These are phyloP conservation scores for Aspergillus olivimuriae DNA, from an alignment of 495 filamentous ascomycete species.

Conservation along the genomic window DNA sequence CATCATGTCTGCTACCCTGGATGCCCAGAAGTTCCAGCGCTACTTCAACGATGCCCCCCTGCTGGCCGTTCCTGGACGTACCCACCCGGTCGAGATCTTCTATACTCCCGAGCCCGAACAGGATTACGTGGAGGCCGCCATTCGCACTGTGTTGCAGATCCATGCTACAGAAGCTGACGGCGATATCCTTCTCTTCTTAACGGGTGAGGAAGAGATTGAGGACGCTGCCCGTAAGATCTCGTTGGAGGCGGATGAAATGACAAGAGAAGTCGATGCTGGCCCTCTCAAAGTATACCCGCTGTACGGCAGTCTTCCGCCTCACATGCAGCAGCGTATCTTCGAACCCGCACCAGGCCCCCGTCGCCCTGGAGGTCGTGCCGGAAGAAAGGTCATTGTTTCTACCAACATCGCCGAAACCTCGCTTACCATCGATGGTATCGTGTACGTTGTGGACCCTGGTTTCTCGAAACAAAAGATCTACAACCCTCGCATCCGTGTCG, in stretches of 20 bases:
- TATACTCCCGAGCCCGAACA: constrained; percentile 95
- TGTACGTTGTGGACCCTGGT: constrained; percentile 96
- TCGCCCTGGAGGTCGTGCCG: constrained; percentile 71
- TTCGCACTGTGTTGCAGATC: constrained; percentile 93
- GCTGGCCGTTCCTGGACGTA: constrained; percentile 90
- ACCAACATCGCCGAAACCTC: constrained; percentile 98
- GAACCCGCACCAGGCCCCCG: constrained; percentile 72
- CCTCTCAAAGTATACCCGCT: constrained; percentile 87
- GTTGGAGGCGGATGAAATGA: constrained; percentile 85
- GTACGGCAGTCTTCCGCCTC: constrained; percentile 87
- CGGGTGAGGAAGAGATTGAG: constrained; percentile 98
- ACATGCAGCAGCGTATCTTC: constrained; percentile 93
- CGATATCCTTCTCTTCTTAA: constrained; percentile 93
- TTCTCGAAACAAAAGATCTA: constrained; percentile 99
- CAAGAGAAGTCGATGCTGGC: constrained; percentile 81
- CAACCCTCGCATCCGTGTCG: constrained; percentile 92
- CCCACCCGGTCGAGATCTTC: constrained; percentile 95
- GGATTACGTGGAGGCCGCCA: constrained; percentile 92
- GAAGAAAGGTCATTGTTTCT: constrained; percentile 90
- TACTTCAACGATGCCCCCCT: constrained; percentile 95
- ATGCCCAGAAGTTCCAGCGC: constrained; percentile 96
- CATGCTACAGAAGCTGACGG: constrained; percentile 89
- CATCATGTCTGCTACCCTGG: constrained; percentile 96
- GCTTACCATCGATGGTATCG: constrained; percentile 97
- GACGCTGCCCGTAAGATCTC: constrained; percentile 88